These are phyloP conservation scores for Plasmodium yoelii DNA, from an alignment of 169 alveolate species.

Conservation along the genomic window DNA sequence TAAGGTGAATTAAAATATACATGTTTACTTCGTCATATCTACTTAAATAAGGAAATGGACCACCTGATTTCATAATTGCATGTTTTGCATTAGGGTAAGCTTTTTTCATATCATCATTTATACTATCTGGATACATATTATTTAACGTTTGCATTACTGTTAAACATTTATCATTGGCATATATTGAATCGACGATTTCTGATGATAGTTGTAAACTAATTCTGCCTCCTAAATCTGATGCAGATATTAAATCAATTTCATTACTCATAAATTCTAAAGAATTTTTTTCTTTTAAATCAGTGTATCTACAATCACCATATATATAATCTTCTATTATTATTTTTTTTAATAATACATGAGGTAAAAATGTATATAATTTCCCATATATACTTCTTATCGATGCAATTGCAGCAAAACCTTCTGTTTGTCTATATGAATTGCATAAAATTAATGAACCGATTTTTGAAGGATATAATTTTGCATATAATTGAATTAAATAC, in stretches of 20 bases:
- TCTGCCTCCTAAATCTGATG: conserved; percentile 84
- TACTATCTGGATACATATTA: conserved; percentile 69
- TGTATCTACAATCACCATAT: conserved; percentile 38
- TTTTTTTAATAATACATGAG: conserved; percentile 81
- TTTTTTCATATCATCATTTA: conserved; percentile 63
- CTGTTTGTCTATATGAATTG: conserved; percentile 85
- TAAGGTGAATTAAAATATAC: conserved; percentile 81
- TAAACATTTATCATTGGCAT: conserved; percentile 55
- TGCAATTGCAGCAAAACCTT: conserved; percentile 81
- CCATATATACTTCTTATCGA: conserved; percentile 82
- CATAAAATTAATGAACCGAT: conserved; percentile 78
- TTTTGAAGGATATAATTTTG: conserved; percentile 80
- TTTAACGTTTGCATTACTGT: conserved; percentile 81
- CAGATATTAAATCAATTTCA: conserved; percentile 82
- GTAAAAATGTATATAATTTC: conserved; percentile 78
- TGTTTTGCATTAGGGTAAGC: conserved; percentile 80
- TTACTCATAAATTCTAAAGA: conserved; percentile 86
- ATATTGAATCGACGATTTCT: conserved; percentile 69
- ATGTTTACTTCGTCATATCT: conserved; percentile 82
- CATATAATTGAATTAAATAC: conserved; percentile 83
- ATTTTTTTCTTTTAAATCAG: conserved; percentile 79
- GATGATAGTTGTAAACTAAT: conserved; percentile 82
- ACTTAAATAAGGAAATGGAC: conserved; percentile 83
- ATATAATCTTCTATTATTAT: conserved; percentile 82
- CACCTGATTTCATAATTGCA: conserved; percentile 83